A percentile compares a stretch with the other conserved stretches of the same genome.
These are phyloP conservation scores for Metarhizium sp. DNA, from an alignment of 2,329 filamentous ascomycete species.

Conservation along the genomic window DNA sequence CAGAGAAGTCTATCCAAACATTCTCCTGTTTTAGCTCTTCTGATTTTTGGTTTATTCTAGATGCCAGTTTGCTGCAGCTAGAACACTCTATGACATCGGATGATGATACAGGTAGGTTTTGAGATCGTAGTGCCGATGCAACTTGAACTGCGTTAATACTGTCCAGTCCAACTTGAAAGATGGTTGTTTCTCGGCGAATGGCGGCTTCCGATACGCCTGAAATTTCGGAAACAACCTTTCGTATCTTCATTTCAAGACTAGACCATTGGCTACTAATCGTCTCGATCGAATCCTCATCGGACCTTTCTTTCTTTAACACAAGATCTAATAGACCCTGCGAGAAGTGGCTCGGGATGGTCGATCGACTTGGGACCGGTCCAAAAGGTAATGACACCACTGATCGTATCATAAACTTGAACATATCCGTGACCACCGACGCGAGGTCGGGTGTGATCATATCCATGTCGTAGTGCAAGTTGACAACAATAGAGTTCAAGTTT, in stretches of 20 bases:
- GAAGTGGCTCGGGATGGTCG: background rate
- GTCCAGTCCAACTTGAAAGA: slow-evolving; percentile 83
- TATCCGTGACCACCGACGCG: slow-evolving; percentile 17
- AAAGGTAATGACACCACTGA: slow-evolving; percentile 18
- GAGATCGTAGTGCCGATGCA: slow-evolving; percentile 54
- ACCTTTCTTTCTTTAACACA: slow-evolving; percentile 11
- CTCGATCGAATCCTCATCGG: slow-evolving; percentile 9
- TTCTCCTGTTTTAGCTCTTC: background rate
- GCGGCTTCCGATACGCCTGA: slow-evolving; percentile 38
- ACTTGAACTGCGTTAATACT: slow-evolving; percentile 83
- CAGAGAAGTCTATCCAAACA: slow-evolving; percentile 24
- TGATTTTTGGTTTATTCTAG: slow-evolving; percentile 12
- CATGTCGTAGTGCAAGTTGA: slow-evolving; percentile 56
- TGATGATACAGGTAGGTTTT: slow-evolving; percentile 50
- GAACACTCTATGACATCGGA: slow-evolving; percentile 64
- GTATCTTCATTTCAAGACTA: slow-evolving; percentile 40
- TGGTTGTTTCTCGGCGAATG: slow-evolving; percentile 56
- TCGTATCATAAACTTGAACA: slow-evolving; percentile 21
- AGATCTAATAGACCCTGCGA: slow-evolving; percentile 12
- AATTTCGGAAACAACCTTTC: slow-evolving; percentile 47
- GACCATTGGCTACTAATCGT: slow-evolving; percentile 33
- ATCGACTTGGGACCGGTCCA: slow-evolving; percentile 1
- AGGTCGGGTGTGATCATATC: slow-evolving; percentile 23
- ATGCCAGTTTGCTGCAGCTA: slow-evolving; percentile 31
- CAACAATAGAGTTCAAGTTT: slow-evolving; percentile 38